These are phyloP conservation scores for Capsella rubella DNA, from an alignment of 441 rosid species.

Conservation along the genomic window DNA sequence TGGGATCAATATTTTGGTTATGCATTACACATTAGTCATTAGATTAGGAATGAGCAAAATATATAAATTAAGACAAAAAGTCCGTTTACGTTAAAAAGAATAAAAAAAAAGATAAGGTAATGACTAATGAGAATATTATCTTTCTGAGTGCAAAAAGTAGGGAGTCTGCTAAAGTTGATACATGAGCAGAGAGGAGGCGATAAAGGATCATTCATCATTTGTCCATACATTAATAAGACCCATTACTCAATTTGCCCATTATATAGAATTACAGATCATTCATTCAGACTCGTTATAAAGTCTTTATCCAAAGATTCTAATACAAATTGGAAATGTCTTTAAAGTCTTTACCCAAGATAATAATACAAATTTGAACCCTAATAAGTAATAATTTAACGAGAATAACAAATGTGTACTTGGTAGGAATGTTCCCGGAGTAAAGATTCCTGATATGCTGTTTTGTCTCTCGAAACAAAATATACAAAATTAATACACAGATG, in stretches of 20 bases:
- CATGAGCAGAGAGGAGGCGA: slow-evolving; percentile 5
- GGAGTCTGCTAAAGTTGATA: slow-evolving; percentile 16
- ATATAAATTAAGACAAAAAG: neutral
- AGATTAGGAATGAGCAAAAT: neutral
- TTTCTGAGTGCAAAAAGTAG: slow-evolving; percentile 12
- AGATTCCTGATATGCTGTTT: slow-evolving; percentile 12
- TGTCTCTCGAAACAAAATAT: neutral
- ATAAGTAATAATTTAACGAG: too few relatives aligned
- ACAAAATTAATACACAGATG: neutral
- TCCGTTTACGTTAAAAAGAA: too few relatives aligned
- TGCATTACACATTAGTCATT: neutral
- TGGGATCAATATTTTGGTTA: slow-evolving; percentile 19
- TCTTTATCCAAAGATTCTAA: neutral
- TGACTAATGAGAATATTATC: neutral
- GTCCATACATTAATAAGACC: neutral
- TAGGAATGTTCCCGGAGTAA: too few relatives aligned
- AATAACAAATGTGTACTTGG: too few relatives aligned
- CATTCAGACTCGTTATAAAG: neutral
- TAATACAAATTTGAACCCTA: neutral
- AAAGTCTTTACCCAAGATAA: neutral
- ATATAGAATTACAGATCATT: neutral
- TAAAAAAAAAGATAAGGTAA: neutral
- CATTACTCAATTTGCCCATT: neutral
- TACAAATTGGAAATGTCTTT: neutral
- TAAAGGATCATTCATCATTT: neutral